Evolutionary conservation across 139 green algal species (phyloP).

Genomic region (Raphidocelis subcapitata): DNA sequence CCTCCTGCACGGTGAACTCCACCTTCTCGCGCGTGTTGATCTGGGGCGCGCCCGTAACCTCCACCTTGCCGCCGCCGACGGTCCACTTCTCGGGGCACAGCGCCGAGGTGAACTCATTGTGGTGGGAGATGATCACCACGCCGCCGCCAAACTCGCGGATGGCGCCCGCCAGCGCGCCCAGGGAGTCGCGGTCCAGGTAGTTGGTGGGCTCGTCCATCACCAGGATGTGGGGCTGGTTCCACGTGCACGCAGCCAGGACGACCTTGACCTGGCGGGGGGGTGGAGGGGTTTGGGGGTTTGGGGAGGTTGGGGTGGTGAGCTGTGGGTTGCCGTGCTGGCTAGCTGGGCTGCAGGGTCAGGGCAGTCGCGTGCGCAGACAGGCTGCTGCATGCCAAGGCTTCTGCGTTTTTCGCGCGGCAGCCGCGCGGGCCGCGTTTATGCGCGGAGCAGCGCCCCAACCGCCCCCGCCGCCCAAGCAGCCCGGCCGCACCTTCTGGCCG

Average conservation of each 20-base stretch:
- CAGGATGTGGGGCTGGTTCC: conserved; percentile 73
- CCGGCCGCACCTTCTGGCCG: conserved; percentile 92
- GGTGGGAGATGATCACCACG: conserved; percentile 79
- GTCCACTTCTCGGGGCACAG: conserved; percentile 87
- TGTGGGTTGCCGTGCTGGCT: no score
- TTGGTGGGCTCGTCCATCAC: conserved; percentile 79
- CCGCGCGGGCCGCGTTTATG: no score
- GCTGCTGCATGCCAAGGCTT: no score
- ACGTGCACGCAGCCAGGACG: conserved; percentile 71
- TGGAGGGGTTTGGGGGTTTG: no score
- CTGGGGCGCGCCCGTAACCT: conserved; percentile 38
- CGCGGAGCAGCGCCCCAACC: no score
- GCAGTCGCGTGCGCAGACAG: no score
- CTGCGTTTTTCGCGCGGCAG: no score
- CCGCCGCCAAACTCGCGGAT: conserved; percentile 70
- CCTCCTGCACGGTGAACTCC: conserved; percentile 79
- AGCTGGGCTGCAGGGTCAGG: no score
- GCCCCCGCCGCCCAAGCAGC: no score
- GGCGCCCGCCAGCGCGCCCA: conserved; percentile 64
- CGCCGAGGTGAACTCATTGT: conserved; percentile 67
- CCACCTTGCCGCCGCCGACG: conserved; percentile 74
- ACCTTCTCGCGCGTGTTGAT: conserved; percentile 61
- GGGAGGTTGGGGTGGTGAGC: no score
- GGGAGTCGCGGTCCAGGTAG: conserved; percentile 76
- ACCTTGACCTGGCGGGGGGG: no score